Conservation (phyloP, 176 grass and related monocot species). For the Puccinellia tenuiflora region DNA sequence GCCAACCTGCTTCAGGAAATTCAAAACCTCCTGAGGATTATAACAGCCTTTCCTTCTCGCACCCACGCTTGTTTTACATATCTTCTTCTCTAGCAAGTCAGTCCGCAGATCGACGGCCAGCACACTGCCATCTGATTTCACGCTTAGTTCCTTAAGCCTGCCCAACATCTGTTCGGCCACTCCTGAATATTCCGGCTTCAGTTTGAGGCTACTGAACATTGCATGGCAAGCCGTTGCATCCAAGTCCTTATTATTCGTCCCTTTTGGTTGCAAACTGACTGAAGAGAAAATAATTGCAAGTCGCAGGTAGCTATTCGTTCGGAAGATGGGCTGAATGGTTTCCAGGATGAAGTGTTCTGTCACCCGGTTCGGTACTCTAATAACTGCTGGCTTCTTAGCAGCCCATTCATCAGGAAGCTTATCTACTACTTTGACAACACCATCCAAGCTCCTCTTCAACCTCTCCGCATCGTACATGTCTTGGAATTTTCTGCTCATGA, state of each 20-base stretch:
- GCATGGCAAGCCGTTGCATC: conserved; percentile 68
- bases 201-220: conserved; percentile 66
- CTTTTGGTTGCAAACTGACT: conserved; percentile 57
- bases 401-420: conserved; percentile 60
- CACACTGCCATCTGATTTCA: conserved; percentile 47
- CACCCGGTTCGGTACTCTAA: conserved; percentile 73
- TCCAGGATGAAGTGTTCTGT: conserved; percentile 55
- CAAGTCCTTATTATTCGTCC: conserved; percentile 48
- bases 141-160: conserved; percentile 60
- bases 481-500: conserved; percentile 65
- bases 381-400: conserved; percentile 49
- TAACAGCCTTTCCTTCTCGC: conserved; percentile 66
- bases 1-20: conserved; percentile 63
- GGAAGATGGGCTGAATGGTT: conserved; percentile 62
- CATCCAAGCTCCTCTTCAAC: conserved; percentile 60
- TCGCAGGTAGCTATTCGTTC: conserved; percentile 65
- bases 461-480: conserved; percentile 79
- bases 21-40: conserved; percentile 54
- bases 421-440: conserved; percentile 51
- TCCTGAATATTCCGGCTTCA: conserved; percentile 55
- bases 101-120: conserved; percentile 54
- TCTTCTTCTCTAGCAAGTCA: conserved; percentile 70
- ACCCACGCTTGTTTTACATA: conserved; percentile 44
- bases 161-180: conserved; percentile 61
- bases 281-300: conserved; percentile 63